Evolutionary conservation across 2,329 filamentous ascomycete species (phyloP), one percentile per base, ranked within the genome.

Genomic region (Cladosporium sp.): DNA sequence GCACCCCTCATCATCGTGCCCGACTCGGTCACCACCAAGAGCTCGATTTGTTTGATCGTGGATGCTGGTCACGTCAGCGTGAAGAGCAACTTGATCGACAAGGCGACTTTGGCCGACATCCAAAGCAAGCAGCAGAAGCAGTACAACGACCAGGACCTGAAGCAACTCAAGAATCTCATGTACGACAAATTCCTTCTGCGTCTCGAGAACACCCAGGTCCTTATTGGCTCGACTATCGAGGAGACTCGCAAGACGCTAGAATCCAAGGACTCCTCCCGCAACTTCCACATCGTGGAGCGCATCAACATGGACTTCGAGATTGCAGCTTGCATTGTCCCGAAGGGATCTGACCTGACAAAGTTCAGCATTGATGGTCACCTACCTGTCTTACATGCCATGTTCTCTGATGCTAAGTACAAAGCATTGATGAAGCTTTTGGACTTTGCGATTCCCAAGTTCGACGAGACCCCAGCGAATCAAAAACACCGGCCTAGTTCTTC

Each of bases 231-330:
- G 0, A 96, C 94, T 0, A 92, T 99, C 57, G 90, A 96, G 63
- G 91, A 92, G 69, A 95, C 96, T 0, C 95, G 94, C 75, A 85
- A 88, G 5, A 92, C 97, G 71, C 83, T 99, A 3, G 83, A 88
- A 31, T 86, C 87, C 68, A 86, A 89, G 29, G 86, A 90, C 7
- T 83, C 85, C 1, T 68, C 69, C 3, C 89, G 89, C 65, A 89
- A 89, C 68, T 85, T 96, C 70, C 94, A 98, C 75, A 88, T 99
- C 64, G 92, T 99, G 40, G 94, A 99, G 77, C 89, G 92, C 70
- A 99, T 99, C 81, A 99, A 97, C 71, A 91, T 99, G 72, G 92
- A 98, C 76, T 98, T 99, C 76, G 88, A 93, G 12, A 88, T 99
- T n/a, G 93, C 97, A 76, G 90, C 91, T 23, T 99, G 93, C 8